These are phyloP conservation scores for Pelargonium nanum DNA, from an alignment of 345 rosid species.

Conservation along the genomic window DNA sequence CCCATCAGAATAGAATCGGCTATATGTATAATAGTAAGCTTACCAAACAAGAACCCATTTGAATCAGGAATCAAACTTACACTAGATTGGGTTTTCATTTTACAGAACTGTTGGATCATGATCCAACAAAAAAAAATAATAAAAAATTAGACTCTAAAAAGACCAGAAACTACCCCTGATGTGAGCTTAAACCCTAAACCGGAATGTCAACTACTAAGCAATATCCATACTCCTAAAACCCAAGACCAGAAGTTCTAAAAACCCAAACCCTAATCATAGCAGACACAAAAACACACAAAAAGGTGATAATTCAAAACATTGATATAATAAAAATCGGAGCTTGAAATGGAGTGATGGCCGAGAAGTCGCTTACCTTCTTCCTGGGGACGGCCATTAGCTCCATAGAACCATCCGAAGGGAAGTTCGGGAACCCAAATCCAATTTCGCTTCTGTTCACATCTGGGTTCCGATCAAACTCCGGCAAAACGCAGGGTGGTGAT, in stretches of 20 bases:
- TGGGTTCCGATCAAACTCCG: conserved; percentile 29
- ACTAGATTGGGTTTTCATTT: not conserved
- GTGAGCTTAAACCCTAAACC: no score
- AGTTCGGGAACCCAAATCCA: conserved; percentile 35
- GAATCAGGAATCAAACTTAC: not conserved
- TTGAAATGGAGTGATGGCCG: not conserved
- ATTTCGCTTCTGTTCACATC: conserved; percentile 17
- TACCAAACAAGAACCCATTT: not conserved
- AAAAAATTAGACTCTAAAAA: no score
- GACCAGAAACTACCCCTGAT: no score
- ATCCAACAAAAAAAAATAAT: not conserved
- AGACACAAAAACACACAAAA: not conserved
- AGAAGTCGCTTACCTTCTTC: conserved; percentile 35
- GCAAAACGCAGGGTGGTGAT: conserved; percentile 19
- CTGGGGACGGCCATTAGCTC: conserved; percentile 97
- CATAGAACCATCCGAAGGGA: conserved; percentile 45
- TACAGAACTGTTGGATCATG: no score
- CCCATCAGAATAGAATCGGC: no score
- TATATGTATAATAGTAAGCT: not conserved
- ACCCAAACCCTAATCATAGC: not conserved
- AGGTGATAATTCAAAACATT: no score
- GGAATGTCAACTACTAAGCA: not conserved
- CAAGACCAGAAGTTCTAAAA: not conserved
- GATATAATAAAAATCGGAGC: not conserved
- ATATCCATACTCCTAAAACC: not conserved